Evolutionary conservation across 2,329 filamentous ascomycete genomes (phyloP).

Genomic region (Aspergillus novofumigatus): DNA sequence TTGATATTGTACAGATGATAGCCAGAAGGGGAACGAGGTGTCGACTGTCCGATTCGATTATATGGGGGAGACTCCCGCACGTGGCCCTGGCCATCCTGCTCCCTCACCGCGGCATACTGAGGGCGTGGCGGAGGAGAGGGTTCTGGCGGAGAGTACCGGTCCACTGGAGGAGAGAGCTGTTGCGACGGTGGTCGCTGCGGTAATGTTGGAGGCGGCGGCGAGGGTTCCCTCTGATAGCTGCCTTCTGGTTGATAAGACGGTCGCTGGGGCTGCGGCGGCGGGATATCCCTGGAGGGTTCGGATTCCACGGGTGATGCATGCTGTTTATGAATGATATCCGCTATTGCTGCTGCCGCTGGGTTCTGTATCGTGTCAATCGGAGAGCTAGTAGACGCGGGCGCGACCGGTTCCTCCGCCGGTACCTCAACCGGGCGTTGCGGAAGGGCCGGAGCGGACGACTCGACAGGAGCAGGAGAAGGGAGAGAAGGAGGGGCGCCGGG

Average conservation of each 20-base stretch:
- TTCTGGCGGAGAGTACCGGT: conserved; percentile 55
- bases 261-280: conserved; percentile 38
- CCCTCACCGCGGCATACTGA: conserved; percentile 33
- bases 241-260: conserved; percentile 64
- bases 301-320: conserved; percentile 31
- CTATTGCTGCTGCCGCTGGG: conserved; percentile 56
- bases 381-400: conserved; percentile 21
- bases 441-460: conserved; percentile 39
- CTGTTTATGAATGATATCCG: conserved; percentile 43
- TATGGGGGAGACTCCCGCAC: conserved; percentile 54
- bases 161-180: conserved; percentile 53
- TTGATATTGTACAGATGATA: conserved; percentile 97
- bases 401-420: conserved; percentile 24
- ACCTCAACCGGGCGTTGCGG: conserved; percentile 25
- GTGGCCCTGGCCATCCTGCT: conserved; percentile 33
- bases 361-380: conserved; percentile 46
- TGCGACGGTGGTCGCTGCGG: conserved; percentile 60
- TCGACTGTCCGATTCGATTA: conserved; percentile 48
- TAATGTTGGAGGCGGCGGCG: conserved; percentile 53
- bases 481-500: conserved; percentile 40
- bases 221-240: conserved; percentile 45
- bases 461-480: conserved; percentile 22
- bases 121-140: conserved; percentile 44
- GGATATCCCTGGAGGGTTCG: conserved; percentile 26
- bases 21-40: conserved; percentile 64